These are phyloP conservation scores for Globisporangium viniferum DNA, from an alignment of 352 stramenopile genomes.

Conservation along the genomic window DNA sequence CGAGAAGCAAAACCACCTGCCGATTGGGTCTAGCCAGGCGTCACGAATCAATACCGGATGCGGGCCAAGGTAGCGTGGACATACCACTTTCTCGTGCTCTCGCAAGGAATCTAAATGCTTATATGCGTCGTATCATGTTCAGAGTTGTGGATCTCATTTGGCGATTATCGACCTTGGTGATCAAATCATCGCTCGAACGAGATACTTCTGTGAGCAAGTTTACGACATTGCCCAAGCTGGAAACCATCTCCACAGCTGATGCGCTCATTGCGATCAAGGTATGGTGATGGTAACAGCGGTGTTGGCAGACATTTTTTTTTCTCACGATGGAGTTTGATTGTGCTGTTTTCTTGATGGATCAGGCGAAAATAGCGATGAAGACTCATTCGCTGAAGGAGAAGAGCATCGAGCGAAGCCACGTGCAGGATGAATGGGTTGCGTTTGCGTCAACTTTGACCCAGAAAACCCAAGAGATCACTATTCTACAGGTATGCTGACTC, in stretches of 20 bases:
- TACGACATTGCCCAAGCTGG: background rate
- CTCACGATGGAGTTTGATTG: slow-evolving; percentile 16
- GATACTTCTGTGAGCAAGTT: slow-evolving; percentile 20
- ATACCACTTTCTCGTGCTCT: background rate
- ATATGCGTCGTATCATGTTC: background rate
- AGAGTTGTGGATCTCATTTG: slow-evolving; percentile 57
- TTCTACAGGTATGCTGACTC: slow-evolving; percentile 22
- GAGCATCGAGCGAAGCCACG: slow-evolving; percentile 27
- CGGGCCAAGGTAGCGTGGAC: slow-evolving; percentile 30
- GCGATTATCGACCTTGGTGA: slow-evolving; percentile 39
- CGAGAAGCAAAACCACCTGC: slow-evolving; percentile 40
- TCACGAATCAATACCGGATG: slow-evolving; percentile 51
- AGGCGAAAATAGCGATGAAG: slow-evolving; percentile 46
- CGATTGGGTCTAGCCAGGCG: slow-evolving; percentile 47
- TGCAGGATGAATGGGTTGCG: slow-evolving; percentile 43
- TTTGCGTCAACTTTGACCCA: slow-evolving; percentile 29
- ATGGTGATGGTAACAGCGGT: background rate
- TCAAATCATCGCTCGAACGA: slow-evolving; percentile 27
- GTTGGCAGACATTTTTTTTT: background rate
- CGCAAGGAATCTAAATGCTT: background rate
- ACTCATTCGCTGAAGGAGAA: slow-evolving; percentile 36
- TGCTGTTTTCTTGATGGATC: background rate
- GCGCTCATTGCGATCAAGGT: slow-evolving; percentile 23
- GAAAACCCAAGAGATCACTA: slow-evolving; percentile 35
- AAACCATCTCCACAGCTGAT: slow-evolving; percentile 2